Base-by-base conservation (phyloP, 192 early-diverging fungal genomes). In the Coemansia sp. region DNA sequence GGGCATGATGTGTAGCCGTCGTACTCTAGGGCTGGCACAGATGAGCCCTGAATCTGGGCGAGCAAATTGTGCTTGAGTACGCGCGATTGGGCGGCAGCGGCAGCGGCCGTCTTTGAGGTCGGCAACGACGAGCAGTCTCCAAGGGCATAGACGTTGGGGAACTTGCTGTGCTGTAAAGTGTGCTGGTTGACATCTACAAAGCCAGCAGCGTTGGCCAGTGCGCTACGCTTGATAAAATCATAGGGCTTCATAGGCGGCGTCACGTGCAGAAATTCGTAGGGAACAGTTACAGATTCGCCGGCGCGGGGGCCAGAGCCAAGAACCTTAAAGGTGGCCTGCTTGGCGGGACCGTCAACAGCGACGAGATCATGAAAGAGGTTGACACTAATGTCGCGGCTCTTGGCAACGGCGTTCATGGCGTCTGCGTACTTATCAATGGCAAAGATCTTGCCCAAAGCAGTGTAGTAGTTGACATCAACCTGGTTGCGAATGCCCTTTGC, bases 31-130 rank as follows among this genome's bases (percentile, higher is more conserved):
- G 76, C 60, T 5, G 84, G 77, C 8, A 59, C 71, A 2, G 66
- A 63, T 20, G 82, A 82, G 21, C 84, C 86, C 21, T 79, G 58
- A 31, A 92, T 83, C 57, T 82, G 69, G 53, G 70, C 75, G 37
- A 91, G 75, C 58, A 94, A 71, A 76, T 94, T 94, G 59, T 85
- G 75, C 72, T 86, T 89, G 14, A 93, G 67, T 0, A 93, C 87
- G 26, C 69, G 83, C n/a, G 89, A 86, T 77, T 94, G 87, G 37
- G 84, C 85, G 19, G 93, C 86, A 54, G 90, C 91, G n/a, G 93
- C 91, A 21, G 93, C 91, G 9, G 93, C 93, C 5, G 93, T 94
- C 83, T 94, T 94, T 60, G 91, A 93, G 0, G 93, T 94, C 12
- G 93, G 93, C n/a, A 90, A 78, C 12, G 86, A 88, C 25, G 89